A percentile compares a stretch with the other conserved stretches of the same genome.
phyloP scores from a whole-genome alignment of 495 filamentous ascomycete genomes.

The Extremus antarcticus region DNA sequence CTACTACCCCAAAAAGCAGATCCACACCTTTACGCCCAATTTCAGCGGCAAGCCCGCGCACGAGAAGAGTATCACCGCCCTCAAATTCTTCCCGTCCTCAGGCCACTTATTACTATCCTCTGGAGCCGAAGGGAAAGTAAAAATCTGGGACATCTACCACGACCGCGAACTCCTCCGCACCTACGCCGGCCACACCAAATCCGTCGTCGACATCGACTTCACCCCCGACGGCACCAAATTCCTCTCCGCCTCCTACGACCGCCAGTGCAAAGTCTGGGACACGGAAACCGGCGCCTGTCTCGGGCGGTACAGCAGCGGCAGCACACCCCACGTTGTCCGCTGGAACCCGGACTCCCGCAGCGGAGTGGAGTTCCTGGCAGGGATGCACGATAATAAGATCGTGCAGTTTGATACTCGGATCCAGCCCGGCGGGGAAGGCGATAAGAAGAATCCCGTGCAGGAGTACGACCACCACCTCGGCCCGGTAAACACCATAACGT shows the following conservation, averaged over 20 bases:
- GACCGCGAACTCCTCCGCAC: conserved; percentile 76
- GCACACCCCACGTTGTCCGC: conserved; percentile 86
- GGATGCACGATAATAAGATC: conserved; percentile 97
- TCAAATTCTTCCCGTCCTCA: conserved; percentile 77
- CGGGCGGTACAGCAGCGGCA: conserved; percentile 77
- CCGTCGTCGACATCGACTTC: conserved; percentile 84
- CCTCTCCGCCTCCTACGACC: conserved; percentile 84
- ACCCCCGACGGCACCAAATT: conserved; percentile 71
- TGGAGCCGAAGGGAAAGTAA: conserved; percentile 76
- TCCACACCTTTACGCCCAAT: conserved; percentile 66
- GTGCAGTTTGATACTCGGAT: conserved; percentile 84
- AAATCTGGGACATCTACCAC: conserved; percentile 93
- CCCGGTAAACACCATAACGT: conserved; percentile 95
- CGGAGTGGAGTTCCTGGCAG: conserved; percentile 82
- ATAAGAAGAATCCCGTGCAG: conserved; percentile 55
- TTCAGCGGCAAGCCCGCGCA: conserved; percentile 34
- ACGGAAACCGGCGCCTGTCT: conserved; percentile 86
- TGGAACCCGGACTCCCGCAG: conserved; percentile 76
- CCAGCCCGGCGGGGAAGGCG: conserved; percentile 37
- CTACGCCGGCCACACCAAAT: conserved; percentile 82
- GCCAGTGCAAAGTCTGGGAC: conserved; percentile 95
- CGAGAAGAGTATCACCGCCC: conserved; percentile 70
- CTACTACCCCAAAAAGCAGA: conserved; percentile 83
- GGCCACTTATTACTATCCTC: conserved; percentile 83
- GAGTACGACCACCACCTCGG: conserved; percentile 98